These are phyloP conservation scores for Cryptococcus jaspeensis DNA, from an alignment of 1,284 basidiomycete species.

Conservation along the genomic window DNA sequence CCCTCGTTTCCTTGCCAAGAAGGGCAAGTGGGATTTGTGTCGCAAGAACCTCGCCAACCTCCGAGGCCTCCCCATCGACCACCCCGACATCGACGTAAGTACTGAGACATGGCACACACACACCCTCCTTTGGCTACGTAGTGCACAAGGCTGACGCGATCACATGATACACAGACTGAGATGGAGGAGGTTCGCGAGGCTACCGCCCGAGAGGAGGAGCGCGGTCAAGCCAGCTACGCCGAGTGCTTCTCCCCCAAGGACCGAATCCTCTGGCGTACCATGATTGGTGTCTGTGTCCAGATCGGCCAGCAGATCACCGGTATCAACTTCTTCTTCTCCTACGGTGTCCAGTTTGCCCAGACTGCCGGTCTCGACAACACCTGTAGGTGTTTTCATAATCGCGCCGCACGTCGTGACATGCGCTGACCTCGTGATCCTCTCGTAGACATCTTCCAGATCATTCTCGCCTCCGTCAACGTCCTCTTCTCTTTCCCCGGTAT, in stretches of 20 bases:
- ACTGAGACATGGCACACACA: not conserved
- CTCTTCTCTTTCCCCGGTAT: slow-evolving; percentile 50
- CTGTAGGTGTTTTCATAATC: slow-evolving; percentile 25
- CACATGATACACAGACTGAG: slow-evolving; percentile 29
- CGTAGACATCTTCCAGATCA: slow-evolving; percentile 52
- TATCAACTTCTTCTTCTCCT: slow-evolving; percentile 48
- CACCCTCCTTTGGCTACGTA: not conserved
- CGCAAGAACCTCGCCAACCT: slow-evolving; percentile 50
- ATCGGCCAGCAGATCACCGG: slow-evolving; percentile 52
- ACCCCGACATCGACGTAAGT: slow-evolving; percentile 39
- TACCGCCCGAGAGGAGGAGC: slow-evolving; percentile 43
- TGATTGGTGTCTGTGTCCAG: slow-evolving; percentile 48
- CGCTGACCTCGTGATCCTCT: not conserved
- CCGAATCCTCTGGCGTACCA: slow-evolving; percentile 50
- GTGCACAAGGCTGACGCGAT: not conserved
- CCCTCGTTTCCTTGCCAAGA: slow-evolving; percentile 51
- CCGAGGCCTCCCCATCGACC: slow-evolving; percentile 45
- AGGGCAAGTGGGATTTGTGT: slow-evolving; percentile 48
- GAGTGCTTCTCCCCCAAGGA: slow-evolving; percentile 52
- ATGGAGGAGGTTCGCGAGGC: slow-evolving; percentile 46
- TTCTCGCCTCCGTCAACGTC: slow-evolving; percentile 52
- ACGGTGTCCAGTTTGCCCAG: slow-evolving; percentile 49
- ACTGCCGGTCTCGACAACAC: slow-evolving; percentile 49
- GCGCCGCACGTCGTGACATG: too few relatives aligned
- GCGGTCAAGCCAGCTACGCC: slow-evolving; percentile 42